phyloP scores from a whole-genome alignment of 164 flowering plant genomes.

The Magnolia kwangsiensis region DNA sequence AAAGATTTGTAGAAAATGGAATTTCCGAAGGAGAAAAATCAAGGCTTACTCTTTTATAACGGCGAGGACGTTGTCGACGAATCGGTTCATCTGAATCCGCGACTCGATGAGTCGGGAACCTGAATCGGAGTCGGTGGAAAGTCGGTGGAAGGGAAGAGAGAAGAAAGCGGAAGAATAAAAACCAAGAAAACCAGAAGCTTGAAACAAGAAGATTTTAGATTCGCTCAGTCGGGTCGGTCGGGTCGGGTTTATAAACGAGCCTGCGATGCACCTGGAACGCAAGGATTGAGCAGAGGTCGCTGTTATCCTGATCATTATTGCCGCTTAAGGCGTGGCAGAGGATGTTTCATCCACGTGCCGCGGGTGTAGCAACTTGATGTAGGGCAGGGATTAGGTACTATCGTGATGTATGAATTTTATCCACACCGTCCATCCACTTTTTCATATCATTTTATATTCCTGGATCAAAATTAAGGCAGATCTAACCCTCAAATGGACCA shows the following conservation, averaged over 20 bases:
- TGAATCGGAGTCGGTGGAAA: too few relatives aligned
- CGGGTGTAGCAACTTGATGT: not conserved
- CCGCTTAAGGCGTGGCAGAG: not conserved
- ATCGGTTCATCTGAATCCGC: constrained; percentile 14
- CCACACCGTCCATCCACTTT: too few relatives aligned
- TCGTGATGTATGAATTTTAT: too few relatives aligned
- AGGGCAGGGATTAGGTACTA: too few relatives aligned
- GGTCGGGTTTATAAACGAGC: not conserved
- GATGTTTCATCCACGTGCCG: not conserved
- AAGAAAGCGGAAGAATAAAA: not conserved
- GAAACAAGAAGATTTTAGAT: not conserved
- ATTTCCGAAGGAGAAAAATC: not conserved
- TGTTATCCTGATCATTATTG: too few relatives aligned
- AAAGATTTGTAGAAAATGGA: not conserved
- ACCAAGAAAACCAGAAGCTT: not conserved
- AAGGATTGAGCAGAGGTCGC: not conserved
- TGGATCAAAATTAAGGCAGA: too few relatives aligned
- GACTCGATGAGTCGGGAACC: not conserved
- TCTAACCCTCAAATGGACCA: too few relatives aligned
- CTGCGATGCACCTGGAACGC: not conserved
- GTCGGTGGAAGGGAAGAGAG: not conserved
- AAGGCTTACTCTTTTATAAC: constrained; percentile 76
- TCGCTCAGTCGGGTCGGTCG: not conserved
- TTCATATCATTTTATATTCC: too few relatives aligned
- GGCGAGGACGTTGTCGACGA: constrained; percentile 79